phyloP scores from a whole-genome alignment of 352 stramenopile genomes.

The Halophytophthora polymorphica region DNA sequence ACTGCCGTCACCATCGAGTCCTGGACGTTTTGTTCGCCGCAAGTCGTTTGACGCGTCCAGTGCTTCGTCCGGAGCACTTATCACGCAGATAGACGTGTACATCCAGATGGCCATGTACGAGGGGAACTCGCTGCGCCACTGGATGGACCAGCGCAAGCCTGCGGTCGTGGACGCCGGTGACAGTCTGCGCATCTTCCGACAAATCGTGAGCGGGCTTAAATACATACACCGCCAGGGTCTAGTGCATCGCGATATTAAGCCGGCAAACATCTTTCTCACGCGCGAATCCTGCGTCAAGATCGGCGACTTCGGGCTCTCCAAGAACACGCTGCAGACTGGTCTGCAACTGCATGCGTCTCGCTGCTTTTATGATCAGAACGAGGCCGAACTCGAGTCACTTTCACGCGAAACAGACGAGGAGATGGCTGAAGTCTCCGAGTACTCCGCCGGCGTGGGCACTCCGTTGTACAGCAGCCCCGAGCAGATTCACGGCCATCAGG shows the following conservation, averaged over 20 bases:
- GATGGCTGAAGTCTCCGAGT: conserved; percentile 26
- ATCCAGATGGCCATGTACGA: conserved; percentile 95
- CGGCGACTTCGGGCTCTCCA: conserved; percentile 78
- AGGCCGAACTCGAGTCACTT: conserved; percentile 19
- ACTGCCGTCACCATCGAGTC: conserved; percentile 9
- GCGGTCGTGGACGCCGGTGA: conserved; percentile 32
- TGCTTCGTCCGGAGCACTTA: conserved; percentile 24
- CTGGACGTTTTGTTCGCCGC: conserved; percentile 5
- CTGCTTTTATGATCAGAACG: conserved; percentile 44
- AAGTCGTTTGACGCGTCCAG: conserved; percentile 19
- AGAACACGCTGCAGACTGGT: conserved; percentile 59
- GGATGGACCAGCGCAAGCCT: conserved; percentile 54
- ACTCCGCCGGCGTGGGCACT: conserved; percentile 73
- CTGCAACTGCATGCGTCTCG: conserved; percentile 52
- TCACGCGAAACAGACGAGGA: conserved; percentile 21
- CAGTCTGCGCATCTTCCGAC: conserved; percentile 69
- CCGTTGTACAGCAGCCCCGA: conserved; percentile 77
- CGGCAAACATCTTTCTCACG: conserved; percentile 79
- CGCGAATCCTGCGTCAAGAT: conserved; percentile 77
- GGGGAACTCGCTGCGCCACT: conserved; percentile 82
- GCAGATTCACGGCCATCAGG: conserved; percentile 42
- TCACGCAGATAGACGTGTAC: conserved; percentile 83
- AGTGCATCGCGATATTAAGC: conserved; percentile 81
- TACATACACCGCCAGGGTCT: conserved; percentile 76
- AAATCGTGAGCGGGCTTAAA: conserved; percentile 69